Evolutionary conservation across 1,284 basidiomycete genomes (phyloP).

Genomic region (Vanrija humicola): DNA sequence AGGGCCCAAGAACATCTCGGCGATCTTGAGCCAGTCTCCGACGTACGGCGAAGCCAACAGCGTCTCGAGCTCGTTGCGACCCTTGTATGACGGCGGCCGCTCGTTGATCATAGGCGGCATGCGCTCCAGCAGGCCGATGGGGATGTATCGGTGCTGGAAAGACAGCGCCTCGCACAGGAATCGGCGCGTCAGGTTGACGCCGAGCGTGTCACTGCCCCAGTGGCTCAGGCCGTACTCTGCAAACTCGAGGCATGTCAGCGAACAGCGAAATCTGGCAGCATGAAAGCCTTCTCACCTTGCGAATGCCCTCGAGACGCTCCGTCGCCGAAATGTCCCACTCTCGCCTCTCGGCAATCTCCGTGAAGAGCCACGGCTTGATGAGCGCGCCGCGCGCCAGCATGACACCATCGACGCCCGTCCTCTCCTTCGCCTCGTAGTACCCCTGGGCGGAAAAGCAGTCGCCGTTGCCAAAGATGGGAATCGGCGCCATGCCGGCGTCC

Average conservation of each 20-base stretch:
- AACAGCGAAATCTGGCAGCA: neutral
- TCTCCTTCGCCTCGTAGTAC: constrained; percentile 63
- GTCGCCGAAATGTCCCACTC: constrained; percentile 93
- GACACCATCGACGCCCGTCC: constrained; percentile 79
- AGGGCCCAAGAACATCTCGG: constrained; percentile 86
- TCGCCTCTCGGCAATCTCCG: constrained; percentile 83
- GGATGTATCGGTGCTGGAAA: constrained; percentile 92
- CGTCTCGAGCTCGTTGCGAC: constrained; percentile 84
- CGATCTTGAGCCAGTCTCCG: constrained; percentile 91
- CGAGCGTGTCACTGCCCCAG: constrained; percentile 84
- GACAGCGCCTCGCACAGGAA: constrained; percentile 93
- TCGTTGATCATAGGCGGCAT: constrained; percentile 84
- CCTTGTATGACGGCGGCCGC: constrained; percentile 76
- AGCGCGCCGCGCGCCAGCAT: constrained; percentile 94
- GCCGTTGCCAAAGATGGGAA: constrained; percentile 94
- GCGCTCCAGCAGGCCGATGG: constrained; percentile 84
- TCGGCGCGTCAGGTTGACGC: constrained; percentile 85
- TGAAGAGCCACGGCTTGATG: constrained; percentile 95
- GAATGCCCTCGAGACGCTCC: constrained; percentile 82
- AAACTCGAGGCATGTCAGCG: constrained; percentile 53
- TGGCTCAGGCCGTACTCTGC: constrained; percentile 69
- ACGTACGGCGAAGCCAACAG: constrained; percentile 74
- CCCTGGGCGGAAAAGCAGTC: constrained; percentile 80
- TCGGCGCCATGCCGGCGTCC: constrained; percentile 69
- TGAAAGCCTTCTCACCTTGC: constrained; percentile 57